Evolutionary conservation across 345 rosid genomes (phyloP), one percentile per base, ranked within the genome.

Genomic region (Aegle marmelos): DNA sequence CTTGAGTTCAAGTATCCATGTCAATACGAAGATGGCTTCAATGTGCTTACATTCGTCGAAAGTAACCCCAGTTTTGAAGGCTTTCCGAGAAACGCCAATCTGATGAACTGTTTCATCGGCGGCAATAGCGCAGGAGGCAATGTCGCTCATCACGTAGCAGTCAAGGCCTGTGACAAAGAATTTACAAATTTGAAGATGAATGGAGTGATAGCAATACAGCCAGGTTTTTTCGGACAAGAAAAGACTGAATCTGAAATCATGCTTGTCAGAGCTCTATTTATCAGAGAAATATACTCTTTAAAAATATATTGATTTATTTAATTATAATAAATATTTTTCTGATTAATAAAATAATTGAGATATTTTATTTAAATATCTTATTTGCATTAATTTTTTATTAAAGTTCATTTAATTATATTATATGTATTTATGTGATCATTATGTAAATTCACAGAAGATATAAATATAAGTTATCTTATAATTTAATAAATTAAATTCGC

Each of bases 111-210:
- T 80, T 83, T 77, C 33, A 63, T 80, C 16, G 70, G 66, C 6
- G 86, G 83, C 45, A 81, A 83, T 59, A 80, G 83, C 31, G 76
- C 83, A 7, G 86, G 83, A 4, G 86, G 83, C 14, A 83, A 83
- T 69, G 9, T 83, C 27, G 86, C 81, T 0, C 86, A 83, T 69
- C 73, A 83, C 57, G 64, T 83, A 16, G 71, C 81, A 7, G 77
- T 83, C 3, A 19, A 70, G 21, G 77, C 79, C 0, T 4, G 1
- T 9, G 2, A 14, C 5, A 41, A 41, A 41, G 48, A 41, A 14
- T 78, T 83, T 33, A 28, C 8, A 11, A 19, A 30, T 0, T 24
- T 70, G 22, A 77, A 64, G 24, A 22, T 83, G 19, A 21, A 62
- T 7, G 86, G 86, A 6, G 33, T 80, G 25, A 54, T 83, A 37